Percentiles rank a stretch among this genome's conserved stretches.
phyloP scores from a whole-genome alignment of 129 eudicot genomes.

The Arctium minus region DNA sequence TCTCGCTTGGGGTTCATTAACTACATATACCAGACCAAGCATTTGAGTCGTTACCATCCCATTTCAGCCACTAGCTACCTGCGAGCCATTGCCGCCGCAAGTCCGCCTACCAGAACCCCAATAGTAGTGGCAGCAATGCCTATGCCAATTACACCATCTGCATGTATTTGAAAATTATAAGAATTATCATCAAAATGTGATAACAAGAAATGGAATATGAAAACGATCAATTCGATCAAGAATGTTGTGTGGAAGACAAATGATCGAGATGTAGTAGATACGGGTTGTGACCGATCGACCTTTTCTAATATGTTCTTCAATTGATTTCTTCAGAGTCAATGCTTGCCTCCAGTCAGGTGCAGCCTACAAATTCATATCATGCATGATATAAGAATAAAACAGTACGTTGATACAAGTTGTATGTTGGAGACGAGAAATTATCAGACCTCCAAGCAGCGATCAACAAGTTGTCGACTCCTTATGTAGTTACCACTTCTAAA shows the following conservation, averaged over 20 bases:
- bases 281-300: constrained; percentile 18
- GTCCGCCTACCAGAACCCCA: background rate
- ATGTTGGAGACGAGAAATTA: background rate
- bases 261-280: too few species aligned
- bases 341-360: constrained; percentile 84
- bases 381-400: background rate
- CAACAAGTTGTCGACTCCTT: constrained; percentile 66
- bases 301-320: constrained; percentile 62
- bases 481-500: constrained; percentile 64
- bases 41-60: background rate
- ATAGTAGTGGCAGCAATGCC: background rate
- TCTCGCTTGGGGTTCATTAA: background rate
- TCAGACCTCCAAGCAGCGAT: constrained; percentile 70
- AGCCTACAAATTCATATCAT: constrained; percentile 27
- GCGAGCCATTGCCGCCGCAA: background rate
- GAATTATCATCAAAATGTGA: background rate
- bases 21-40: background rate
- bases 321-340: constrained; percentile 50
- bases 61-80: background rate
- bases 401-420: background rate
- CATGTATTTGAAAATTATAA: background rate
- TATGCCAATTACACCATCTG: background rate
- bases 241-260: too few species aligned
- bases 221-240: background rate
- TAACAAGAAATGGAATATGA: background rate